Evolutionary conservation across 2,329 filamentous ascomycete species (phyloP).

Genomic region (Venturia asperata): DNA sequence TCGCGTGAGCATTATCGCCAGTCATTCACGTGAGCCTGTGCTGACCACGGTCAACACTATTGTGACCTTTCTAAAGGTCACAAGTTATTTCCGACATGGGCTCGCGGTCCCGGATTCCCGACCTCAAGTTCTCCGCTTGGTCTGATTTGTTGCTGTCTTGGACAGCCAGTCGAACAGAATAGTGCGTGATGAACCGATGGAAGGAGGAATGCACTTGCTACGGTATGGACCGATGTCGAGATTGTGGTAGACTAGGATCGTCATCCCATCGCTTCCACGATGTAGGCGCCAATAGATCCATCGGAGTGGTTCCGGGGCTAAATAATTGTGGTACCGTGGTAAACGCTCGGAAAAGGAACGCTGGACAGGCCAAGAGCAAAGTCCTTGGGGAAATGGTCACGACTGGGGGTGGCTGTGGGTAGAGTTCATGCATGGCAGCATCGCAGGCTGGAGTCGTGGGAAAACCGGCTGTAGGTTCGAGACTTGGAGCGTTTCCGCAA

Average conservation of each 20-base stretch:
- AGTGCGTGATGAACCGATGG: no score
- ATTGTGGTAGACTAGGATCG: not conserved
- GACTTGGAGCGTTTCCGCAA: not conserved
- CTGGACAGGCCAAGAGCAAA: not conserved
- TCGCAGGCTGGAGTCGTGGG: not conserved
- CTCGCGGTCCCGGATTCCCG: no score
- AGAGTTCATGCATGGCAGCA: not conserved
- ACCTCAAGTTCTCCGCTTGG: no score
- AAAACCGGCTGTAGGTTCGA: not conserved
- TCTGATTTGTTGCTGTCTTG: no score
- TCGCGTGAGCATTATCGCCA: not conserved
- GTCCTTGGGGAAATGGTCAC: not conserved
- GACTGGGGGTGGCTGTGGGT: not conserved
- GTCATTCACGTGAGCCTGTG: not conserved
- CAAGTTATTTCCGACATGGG: no score
- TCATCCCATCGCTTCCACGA: not conserved
- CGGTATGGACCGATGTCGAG: no score
- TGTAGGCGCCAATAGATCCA: not conserved
- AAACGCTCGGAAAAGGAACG: not conserved
- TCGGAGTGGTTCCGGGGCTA: not conserved
- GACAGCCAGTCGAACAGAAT: no score
- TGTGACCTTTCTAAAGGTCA: no score
- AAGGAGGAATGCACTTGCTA: no score
- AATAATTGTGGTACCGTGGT: not conserved
- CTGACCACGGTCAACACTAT: not conserved